Percentiles rank a stretch among this genome's conserved stretches.
Evolutionary conservation across 2,329 filamentous ascomycete species (phyloP).

Genomic region (Orbilia ellipsospora): DNA sequence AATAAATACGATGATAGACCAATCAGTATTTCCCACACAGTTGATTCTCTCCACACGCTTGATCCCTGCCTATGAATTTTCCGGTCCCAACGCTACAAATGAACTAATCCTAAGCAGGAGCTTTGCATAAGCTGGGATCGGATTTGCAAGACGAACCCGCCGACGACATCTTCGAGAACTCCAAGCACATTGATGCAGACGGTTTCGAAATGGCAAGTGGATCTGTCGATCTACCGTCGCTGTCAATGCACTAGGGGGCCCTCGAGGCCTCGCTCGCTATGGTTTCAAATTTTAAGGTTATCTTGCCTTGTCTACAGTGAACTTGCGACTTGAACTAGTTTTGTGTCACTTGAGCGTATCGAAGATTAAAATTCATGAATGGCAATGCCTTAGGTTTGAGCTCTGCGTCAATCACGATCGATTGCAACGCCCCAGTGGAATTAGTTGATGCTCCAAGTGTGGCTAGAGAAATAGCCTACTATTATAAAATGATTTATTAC

Average conservation of each 20-base stretch:
- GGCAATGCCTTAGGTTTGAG: no score
- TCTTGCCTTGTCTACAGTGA: no score
- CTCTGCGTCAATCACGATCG: no score
- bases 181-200: conserved; percentile 13
- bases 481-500: background rate
- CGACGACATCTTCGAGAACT: conserved; percentile 28
- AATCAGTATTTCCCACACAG: background rate
- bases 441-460: no score
- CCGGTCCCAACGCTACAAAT: conserved; percentile 35
- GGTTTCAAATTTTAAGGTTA: no score
- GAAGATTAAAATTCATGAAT: no score
- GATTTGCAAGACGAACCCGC: conserved; percentile 29
- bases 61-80: conserved; percentile 46
- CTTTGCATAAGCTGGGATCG: conserved; percentile 40
- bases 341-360: background rate
- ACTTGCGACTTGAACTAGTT: background rate
- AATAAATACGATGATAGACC: conserved; percentile 7
- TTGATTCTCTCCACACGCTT: background rate
- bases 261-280: no score
- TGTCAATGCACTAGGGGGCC: background rate
- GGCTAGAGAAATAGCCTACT: background rate
- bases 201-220: background rate
- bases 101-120: conserved; percentile 24
- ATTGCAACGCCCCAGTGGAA: no score
- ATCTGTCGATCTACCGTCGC: background rate